Evolutionary conservation across 352 stramenopile genomes (phyloP), one percentile per base, ranked within the genome.

Genomic region (Ophiocytium majus): DNA sequence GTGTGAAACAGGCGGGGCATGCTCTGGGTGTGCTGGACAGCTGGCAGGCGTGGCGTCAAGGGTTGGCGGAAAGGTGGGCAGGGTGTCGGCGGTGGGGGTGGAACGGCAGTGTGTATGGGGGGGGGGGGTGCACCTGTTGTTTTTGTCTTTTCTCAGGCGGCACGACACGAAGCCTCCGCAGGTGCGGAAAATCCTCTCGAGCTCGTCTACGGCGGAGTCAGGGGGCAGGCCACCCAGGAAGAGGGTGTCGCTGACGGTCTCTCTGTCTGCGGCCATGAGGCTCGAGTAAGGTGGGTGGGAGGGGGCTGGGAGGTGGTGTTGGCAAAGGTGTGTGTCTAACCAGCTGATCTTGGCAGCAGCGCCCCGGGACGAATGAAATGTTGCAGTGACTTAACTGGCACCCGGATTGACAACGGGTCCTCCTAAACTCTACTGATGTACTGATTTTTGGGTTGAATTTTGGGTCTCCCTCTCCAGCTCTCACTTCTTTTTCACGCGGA

Each of bases 221-320:
- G 75, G 31, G 50, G 75, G 75, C 34, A 81, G 75, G 31, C 75
- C 75, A 10, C 31, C 75, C 14, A 81, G 75, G 75, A 81, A 81
- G 10, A 81, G 32, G 31, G 75, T 81, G 50, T 81, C 75, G 28
- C 66, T 78, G 32, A 17, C 5, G 5, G 32, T 78, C 35, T 78
- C 66, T 14, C 35, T 78, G 5, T 78, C 66, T 17, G 32, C 35
- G 5, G 66, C 66, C 66, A 78, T 78, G 5, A n/a, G n/a, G n/a
- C n/a, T n/a, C n/a, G n/a, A n/a, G n/a, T n/a, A n/a, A n/a, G n/a
- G n/a, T n/a, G n/a, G n/a, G n/a, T n/a, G n/a, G n/a, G n/a, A n/a
- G n/a, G n/a, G n/a, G n/a, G n/a, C n/a, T n/a, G n/a, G n/a, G n/a
- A n/a, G n/a, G n/a, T n/a, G n/a, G n/a, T n/a, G n/a, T n/a, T n/a